Evolutionary conservation across 306 rosid species (phyloP).

Genomic region (Vigna angularis): DNA sequence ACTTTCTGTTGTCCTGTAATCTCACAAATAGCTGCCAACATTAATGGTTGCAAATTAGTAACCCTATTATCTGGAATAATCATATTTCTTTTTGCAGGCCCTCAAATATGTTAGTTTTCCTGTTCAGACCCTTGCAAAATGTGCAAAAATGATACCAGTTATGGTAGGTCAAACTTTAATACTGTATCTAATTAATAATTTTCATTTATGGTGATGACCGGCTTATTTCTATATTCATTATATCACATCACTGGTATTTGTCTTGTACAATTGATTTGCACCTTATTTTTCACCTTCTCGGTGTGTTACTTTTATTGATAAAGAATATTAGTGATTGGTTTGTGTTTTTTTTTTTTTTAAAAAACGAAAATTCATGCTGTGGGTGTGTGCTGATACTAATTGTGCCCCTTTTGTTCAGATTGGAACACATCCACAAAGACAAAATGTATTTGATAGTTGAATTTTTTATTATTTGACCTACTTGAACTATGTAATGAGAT

Average conservation of each 20-base stretch:
- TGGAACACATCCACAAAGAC: no score
- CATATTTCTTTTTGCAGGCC: constrained; percentile 65
- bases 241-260: constrained; percentile 11
- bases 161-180: constrained; percentile 67
- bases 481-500: no score
- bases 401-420: no score
- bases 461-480: constrained; percentile 18
- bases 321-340: no score
- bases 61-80: constrained; percentile 5
- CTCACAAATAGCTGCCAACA: background rate
- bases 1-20: constrained; percentile 10
- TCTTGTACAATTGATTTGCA: constrained; percentile 19
- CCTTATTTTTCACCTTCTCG: background rate
- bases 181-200: constrained; percentile 1
- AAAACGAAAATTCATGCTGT: no score
- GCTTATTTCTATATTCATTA: constrained; percentile 19
- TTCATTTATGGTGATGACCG: constrained; percentile 3
- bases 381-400: no score
- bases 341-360: no score
- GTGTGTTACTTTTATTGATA: no score
- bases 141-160: constrained; percentile 98
- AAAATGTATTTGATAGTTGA: background rate
- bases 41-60: constrained; percentile 27
- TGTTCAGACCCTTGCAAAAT: constrained; percentile 94
- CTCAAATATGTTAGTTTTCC: constrained; percentile 99